phyloP scores from a whole-genome alignment of 805 yeast species.

The Ogataea parapolymorpha region DNA sequence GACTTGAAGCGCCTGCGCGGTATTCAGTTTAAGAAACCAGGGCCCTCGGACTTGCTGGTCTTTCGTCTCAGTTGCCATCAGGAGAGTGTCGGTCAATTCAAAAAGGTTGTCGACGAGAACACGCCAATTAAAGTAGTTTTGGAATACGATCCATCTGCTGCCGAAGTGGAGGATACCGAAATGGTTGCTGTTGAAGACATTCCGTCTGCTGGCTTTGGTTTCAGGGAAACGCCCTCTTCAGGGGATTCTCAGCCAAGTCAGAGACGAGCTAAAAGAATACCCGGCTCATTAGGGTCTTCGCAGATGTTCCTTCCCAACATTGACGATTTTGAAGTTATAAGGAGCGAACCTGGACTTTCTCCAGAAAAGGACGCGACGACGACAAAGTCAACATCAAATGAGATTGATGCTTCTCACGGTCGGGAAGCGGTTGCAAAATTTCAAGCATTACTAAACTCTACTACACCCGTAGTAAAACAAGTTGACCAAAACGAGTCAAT shows the following conservation, averaged over 20 bases:
- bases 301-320: conserved; percentile 11
- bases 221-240: no score
- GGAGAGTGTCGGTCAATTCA: background rate
- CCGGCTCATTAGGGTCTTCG: conserved; percentile 5
- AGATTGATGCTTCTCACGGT: background rate
- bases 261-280: background rate
- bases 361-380: no score
- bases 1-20: background rate
- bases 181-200: no score
- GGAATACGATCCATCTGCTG: no score
- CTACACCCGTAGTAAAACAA: no score
- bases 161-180: no score
- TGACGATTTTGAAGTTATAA: conserved; percentile 17
- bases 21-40: background rate
- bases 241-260: background rate
- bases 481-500: no score
- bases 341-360: background rate
- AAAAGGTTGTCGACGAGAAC: conserved; percentile 2
- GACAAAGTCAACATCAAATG: background rate
- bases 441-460: background rate
- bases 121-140: no score
- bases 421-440: background rate
- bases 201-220: no score
- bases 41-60: background rate
- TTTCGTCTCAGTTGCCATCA: conserved; percentile 3